Percentiles rank a stretch among this genome's conserved stretches.
Conservation (phyloP, 495 filamentous ascomycete species). For the Aspergillus biplanus region DNA sequence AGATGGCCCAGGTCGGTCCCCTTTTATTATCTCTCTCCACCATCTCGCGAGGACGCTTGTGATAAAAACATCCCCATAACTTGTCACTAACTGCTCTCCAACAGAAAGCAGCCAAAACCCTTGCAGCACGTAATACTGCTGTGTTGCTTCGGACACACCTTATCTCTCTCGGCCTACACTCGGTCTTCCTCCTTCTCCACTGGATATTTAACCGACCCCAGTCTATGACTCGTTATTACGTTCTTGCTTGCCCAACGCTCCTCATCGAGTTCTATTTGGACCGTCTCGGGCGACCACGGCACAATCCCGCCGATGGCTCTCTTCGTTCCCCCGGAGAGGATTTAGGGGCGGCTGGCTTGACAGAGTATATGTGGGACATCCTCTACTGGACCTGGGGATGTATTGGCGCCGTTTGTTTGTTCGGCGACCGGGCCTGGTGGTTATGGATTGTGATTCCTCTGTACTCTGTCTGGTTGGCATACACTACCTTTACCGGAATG, state of each 20-base stretch:
- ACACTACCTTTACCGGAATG: slow-evolving; percentile 63
- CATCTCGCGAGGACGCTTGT: no score
- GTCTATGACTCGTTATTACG: slow-evolving; percentile 69
- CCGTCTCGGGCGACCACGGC: slow-evolving; percentile 75
- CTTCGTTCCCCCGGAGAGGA: slow-evolving; percentile 83
- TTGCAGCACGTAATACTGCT: slow-evolving; percentile 76
- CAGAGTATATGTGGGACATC: slow-evolving; percentile 97
- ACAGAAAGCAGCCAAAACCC: slow-evolving; percentile 92
- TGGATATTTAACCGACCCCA: slow-evolving; percentile 66
- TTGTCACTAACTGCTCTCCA: slow-evolving; percentile 14
- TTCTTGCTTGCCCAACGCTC: slow-evolving; percentile 74
- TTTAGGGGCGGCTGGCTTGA: slow-evolving; percentile 83
- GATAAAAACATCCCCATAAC: neutral
- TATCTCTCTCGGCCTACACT: slow-evolving; percentile 69
- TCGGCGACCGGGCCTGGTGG: slow-evolving; percentile 80
- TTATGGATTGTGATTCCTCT: slow-evolving; percentile 70
- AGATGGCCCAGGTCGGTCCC: slow-evolving; percentile 42
- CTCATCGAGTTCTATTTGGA: slow-evolving; percentile 84
- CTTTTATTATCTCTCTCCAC: neutral
- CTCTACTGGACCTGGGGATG: slow-evolving; percentile 88
- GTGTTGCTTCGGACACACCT: slow-evolving; percentile 79
- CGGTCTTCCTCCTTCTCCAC: slow-evolving; percentile 71
- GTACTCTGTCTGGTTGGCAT: slow-evolving; percentile 72
- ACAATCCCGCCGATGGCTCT: slow-evolving; percentile 62
- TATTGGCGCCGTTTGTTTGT: slow-evolving; percentile 63